phyloP scores from a whole-genome alignment of 345 rosid genomes.

The Gossypium herbaceum region DNA sequence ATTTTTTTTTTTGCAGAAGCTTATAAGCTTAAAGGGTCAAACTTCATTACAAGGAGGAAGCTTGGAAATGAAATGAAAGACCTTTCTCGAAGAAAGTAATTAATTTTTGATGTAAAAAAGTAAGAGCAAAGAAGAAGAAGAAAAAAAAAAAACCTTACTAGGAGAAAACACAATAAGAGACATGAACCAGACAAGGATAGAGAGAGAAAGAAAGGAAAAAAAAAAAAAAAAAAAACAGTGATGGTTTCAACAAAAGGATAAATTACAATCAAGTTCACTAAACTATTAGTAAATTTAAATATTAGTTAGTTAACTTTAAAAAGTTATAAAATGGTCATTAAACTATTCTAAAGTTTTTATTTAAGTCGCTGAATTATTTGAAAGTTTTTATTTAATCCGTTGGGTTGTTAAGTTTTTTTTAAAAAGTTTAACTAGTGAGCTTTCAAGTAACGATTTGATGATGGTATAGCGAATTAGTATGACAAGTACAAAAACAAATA shows the following conservation, averaged over 20 bases:
- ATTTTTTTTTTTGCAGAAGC: neutral
- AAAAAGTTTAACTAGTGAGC: too few species aligned
- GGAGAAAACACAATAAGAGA: neutral
- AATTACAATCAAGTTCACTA: accelerated
- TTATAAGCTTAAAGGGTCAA: neutral
- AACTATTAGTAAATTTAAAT: too few species aligned
- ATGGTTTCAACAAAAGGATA: too few species aligned
- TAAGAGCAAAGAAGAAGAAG: neutral
- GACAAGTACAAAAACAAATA: too few species aligned
- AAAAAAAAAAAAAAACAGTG: neutral
- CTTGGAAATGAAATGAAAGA: neutral
- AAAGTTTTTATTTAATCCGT: too few species aligned
- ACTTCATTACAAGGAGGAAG: neutral
- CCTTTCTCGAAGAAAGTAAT: neutral
- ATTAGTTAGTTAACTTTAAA: accelerated
- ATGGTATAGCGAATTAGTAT: too few species aligned
- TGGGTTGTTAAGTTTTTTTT: too few species aligned
- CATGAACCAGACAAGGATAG: neutral
- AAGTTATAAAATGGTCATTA: accelerated
- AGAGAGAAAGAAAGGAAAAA: neutral
- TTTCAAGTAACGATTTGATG: accelerated
- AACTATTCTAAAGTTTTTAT: accelerated
- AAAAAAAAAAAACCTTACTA: neutral
- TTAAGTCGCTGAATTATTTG: too few species aligned
- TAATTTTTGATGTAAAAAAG: neutral